Conservation (phyloP, 2,329 filamentous ascomycete species). For the Monilinia fructigena region DNA sequence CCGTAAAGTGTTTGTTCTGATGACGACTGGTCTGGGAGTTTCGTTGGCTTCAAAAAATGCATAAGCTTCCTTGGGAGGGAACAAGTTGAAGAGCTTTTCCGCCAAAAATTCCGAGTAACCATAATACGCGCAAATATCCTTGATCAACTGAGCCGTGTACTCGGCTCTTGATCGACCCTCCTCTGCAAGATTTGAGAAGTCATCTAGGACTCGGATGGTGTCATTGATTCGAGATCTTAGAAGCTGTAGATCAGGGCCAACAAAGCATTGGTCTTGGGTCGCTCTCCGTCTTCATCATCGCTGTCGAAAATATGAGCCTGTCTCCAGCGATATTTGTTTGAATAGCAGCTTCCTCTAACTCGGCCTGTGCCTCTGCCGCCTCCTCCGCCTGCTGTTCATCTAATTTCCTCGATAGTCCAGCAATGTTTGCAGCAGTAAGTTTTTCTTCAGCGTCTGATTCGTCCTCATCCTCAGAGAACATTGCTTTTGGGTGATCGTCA, state of each 20-base stretch:
- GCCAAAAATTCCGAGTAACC: slow-evolving; percentile 94
- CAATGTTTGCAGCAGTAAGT: slow-evolving; percentile 94
- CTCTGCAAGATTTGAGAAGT: slow-evolving; percentile 79
- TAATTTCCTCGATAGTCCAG: slow-evolving; percentile 80
- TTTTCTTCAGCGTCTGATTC: slow-evolving; percentile 85
- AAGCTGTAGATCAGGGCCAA: slow-evolving; percentile 85
- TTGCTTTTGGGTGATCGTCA: slow-evolving; percentile 60
- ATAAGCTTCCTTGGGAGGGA: slow-evolving; percentile 89
- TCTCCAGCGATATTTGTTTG: slow-evolving; percentile 92
- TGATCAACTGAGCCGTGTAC: slow-evolving; percentile 81
- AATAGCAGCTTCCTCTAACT: slow-evolving; percentile 79
- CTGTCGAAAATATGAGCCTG: slow-evolving; percentile 62
- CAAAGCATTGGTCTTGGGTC: slow-evolving; percentile 58
- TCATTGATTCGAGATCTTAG: slow-evolving; percentile 88
- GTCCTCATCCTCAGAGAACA: slow-evolving; percentile 95
- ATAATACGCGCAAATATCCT: slow-evolving; percentile 95
- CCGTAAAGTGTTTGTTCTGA: slow-evolving; percentile 92
- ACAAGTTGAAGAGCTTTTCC: slow-evolving; percentile 90
- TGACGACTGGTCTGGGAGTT: slow-evolving; percentile 86
- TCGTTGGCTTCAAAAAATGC: slow-evolving; percentile 99
- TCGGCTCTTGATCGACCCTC: slow-evolving; percentile 79
- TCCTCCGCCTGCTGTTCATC: slow-evolving; percentile 76
- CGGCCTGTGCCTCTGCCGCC: slow-evolving; percentile 77
- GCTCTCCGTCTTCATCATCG: slow-evolving; percentile 59
- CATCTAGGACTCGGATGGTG: slow-evolving; percentile 85